Evolutionary conservation across 805 yeast species (phyloP), one percentile per base, ranked within the genome.

Genomic region (Suhomyces prunicola): DNA sequence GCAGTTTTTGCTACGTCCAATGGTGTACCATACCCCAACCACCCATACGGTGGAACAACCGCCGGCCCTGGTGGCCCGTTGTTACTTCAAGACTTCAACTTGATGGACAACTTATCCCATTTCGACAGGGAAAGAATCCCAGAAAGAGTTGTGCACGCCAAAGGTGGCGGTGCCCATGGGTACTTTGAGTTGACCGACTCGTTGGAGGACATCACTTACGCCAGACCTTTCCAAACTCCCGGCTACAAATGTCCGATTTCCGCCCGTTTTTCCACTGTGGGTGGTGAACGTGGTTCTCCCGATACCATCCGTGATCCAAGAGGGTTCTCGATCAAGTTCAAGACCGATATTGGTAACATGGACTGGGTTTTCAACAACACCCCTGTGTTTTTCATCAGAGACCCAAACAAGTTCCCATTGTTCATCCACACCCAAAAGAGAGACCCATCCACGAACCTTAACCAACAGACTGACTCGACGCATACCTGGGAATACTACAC

Each of bases 101-200:
- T 90, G 71, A 79, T 90, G 62, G 96, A 90, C 64, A 80, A 90
- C 2, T 71, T 90, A 53, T 92, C 96, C 19, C 96, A 89, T 70
- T 90, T 90, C 63, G 96, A 88, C 73, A 80, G 96, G 60, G 97
- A 90, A 72, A 78, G 96, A 71, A 87, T 90, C 58, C 96, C 96
- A 10, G 96, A 90, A 74, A 80, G 97, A 72, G 96, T 90, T 53
- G 96, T 90, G 35, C 97, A 90, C 66, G 97, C 97, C 51, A 90
- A 90, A 69, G 97, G 96, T 60, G 87, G 92, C 12, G 97, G 97
- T 66, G 96, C 96, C 8, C 88, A 78, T 67, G 96, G 96, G 59
- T 81, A 78, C 59, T 90, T 90, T 67, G 96, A 88, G 70, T 92
- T 87, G 50, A 90, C 96, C 10, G 93, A 90, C 24, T 56, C 59